These are phyloP conservation scores for Aspergillus asperescens DNA, from an alignment of 495 filamentous ascomycete genomes.

Conservation along the genomic window DNA sequence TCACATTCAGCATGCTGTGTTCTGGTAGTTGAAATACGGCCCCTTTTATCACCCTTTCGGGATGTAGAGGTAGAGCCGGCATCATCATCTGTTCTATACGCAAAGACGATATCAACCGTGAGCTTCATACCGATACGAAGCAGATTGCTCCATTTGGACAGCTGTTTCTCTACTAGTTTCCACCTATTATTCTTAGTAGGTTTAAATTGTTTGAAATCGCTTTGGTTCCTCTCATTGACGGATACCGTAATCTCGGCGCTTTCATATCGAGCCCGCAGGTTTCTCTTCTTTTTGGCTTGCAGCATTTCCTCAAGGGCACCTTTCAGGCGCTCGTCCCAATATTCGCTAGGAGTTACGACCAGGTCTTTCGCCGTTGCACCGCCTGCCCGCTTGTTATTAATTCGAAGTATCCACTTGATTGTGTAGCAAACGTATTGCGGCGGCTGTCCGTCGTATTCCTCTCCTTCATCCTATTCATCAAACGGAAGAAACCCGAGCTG, in stretches of 20 bases:
- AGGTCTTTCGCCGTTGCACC: background rate
- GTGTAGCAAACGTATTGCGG: background rate
- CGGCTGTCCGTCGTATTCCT: slow-evolving; percentile 1
- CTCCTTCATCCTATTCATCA: background rate
- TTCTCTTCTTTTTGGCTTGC: background rate
- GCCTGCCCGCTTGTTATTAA: slow-evolving; percentile 2
- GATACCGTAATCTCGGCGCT: too few relatives aligned
- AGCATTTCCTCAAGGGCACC: background rate
- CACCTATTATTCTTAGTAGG: slow-evolving; percentile 16
- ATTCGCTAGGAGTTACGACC: background rate
- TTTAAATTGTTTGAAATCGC: slow-evolving; percentile 18
- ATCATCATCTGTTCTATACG: slow-evolving; percentile 4
- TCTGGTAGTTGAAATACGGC: slow-evolving; percentile 15
- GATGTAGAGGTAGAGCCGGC: too few relatives aligned
- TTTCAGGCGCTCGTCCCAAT: background rate
- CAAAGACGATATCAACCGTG: slow-evolving; percentile 23
- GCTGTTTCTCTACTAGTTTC: slow-evolving; percentile 20
- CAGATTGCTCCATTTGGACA: slow-evolving; percentile 18
- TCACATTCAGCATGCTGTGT: slow-evolving; percentile 21
- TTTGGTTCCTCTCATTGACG: too few relatives aligned
- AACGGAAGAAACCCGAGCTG: background rate
- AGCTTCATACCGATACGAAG: slow-evolving; percentile 16
- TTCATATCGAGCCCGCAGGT: background rate
- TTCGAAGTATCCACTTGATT: background rate
- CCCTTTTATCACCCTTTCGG: slow-evolving; percentile 22